Conservation (phyloP, 1,139 yeast genomes). For the Taphrina pruni region DNA sequence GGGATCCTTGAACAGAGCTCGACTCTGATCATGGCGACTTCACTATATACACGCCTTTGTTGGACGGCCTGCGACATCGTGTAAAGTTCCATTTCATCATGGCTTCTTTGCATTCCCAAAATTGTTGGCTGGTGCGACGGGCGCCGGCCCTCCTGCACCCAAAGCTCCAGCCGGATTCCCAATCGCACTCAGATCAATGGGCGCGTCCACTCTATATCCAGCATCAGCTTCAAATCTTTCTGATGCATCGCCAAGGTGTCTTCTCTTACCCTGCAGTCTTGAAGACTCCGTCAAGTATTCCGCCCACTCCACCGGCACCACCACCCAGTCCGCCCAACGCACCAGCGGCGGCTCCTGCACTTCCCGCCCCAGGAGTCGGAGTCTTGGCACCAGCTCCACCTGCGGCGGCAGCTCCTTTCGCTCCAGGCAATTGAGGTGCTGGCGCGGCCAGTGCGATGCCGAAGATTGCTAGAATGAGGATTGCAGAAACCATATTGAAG, state of each 20-base stretch:
- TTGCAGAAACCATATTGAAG: neutral
- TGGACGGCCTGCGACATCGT: neutral
- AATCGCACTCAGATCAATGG: constrained; percentile 10
- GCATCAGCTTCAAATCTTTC: too few species aligned
- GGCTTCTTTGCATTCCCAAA: constrained; percentile 16
- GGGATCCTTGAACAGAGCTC: constrained; percentile 3
- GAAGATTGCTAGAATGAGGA: constrained; percentile 11
- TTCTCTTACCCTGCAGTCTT: constrained; percentile 13
- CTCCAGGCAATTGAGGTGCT: constrained; percentile 10
- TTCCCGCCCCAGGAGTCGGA: neutral
- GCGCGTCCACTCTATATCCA: constrained; percentile 3
- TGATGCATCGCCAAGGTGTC: too few species aligned
- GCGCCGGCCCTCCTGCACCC: constrained; percentile 14
- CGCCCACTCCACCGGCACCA: neutral
- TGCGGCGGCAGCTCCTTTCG: neutral
- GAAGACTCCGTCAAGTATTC: constrained; percentile 15
- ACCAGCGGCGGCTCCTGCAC: constrained; percentile 1
- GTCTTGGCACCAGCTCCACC: neutral
- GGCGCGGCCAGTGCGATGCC: constrained; percentile 8
- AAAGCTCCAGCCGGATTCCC: constrained; percentile 15
- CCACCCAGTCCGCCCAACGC: constrained; percentile 12
- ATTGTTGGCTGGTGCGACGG: constrained; percentile 11
- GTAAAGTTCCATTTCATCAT: neutral
- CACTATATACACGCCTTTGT: neutral
- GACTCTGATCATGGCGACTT: neutral